Conservation (phyloP, 192 early-diverging fungal genomes). For the Nowakowskiella sp. region DNA sequence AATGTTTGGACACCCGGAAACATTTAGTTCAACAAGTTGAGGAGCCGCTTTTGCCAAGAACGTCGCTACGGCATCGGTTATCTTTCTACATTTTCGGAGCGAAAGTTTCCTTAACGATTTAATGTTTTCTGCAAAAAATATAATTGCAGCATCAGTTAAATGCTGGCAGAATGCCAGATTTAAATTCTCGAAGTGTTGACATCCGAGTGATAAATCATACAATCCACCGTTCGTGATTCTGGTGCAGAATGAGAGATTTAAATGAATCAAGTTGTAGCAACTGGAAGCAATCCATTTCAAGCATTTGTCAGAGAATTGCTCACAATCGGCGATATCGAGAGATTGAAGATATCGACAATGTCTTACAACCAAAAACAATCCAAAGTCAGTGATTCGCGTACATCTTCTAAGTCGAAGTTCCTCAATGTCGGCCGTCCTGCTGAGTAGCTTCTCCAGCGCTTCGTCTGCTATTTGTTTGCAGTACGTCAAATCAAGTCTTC, state of each 20-base stretch:
- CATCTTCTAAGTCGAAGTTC: constrained; percentile 33
- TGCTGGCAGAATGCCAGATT: constrained; percentile 33
- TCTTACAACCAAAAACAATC: constrained; percentile 39
- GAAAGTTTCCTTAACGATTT: constrained; percentile 19
- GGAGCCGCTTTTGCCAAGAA: constrained; percentile 21
- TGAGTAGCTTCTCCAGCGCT: constrained; percentile 36
- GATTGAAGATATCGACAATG: constrained; percentile 30
- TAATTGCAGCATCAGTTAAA: constrained; percentile 35
- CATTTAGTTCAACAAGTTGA: constrained; percentile 12
- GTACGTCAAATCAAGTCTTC: constrained; percentile 33
- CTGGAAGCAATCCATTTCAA: constrained; percentile 42
- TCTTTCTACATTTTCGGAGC: constrained; percentile 29
- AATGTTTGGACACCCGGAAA: constrained; percentile 27
- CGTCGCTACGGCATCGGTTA: constrained; percentile 30
- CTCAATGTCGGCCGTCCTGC: constrained; percentile 27
- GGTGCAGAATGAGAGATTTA: constrained; percentile 40
- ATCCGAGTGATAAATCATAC: constrained; percentile 36
- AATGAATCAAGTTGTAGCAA: constrained; percentile 23
- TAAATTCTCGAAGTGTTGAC: constrained; percentile 27
- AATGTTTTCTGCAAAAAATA: constrained; percentile 29
- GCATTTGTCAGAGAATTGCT: constrained; percentile 41
- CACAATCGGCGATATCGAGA: constrained; percentile 38
- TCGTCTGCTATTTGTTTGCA: constrained; percentile 45
- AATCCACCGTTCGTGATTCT: constrained; percentile 41
- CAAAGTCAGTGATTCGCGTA: constrained; percentile 37